A percentile compares a stretch with the other conserved stretches of the same genome.
These are phyloP conservation scores for Dothideomycetes sp. DNA, from an alignment of 2,329 filamentous ascomycete genomes.

Conservation along the genomic window DNA sequence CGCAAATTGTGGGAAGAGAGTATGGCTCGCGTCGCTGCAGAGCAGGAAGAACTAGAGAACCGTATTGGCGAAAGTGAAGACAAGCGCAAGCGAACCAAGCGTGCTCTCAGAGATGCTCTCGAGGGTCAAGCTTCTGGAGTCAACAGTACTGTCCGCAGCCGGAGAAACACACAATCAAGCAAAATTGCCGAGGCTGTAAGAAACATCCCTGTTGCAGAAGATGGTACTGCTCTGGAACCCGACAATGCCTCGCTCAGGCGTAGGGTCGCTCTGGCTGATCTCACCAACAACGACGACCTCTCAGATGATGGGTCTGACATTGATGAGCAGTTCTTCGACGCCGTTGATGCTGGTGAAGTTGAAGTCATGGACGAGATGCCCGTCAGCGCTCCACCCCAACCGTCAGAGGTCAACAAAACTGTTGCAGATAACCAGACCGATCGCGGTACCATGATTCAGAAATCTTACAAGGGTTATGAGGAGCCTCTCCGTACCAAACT, in stretches of 20 bases:
- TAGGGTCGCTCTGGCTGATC: constrained; percentile 59
- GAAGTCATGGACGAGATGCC: constrained; percentile 65
- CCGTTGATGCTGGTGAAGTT: constrained; percentile 85
- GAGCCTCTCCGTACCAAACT: constrained; percentile 70
- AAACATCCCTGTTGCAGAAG: constrained; percentile 11
- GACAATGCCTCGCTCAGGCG: constrained; percentile 33
- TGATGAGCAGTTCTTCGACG: constrained; percentile 94
- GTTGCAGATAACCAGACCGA: constrained; percentile 31
- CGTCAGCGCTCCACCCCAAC: constrained; percentile 28
- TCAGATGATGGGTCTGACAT: constrained; percentile 77
- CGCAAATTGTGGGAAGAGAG: constrained; percentile 97
- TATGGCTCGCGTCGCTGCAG: constrained; percentile 91
- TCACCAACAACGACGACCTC: constrained; percentile 50
- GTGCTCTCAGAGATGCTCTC: constrained; percentile 76
- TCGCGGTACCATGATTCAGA: constrained; percentile 63
- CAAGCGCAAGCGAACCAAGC: constrained; percentile 83
- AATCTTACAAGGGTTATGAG: constrained; percentile 83
- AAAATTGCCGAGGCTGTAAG: constrained; percentile 15
- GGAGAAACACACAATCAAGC: constrained; percentile 6
- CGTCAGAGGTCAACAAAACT: constrained; percentile 11
- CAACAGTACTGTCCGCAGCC: constrained; percentile 14
- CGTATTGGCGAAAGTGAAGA: constrained; percentile 82
- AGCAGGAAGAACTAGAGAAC: constrained; percentile 85
- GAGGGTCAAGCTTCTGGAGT: constrained; percentile 40
- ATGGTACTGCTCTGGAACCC: constrained; percentile 10